Conservation (phyloP, 1,139 yeast species). For the Taiozyma sp. region DNA sequence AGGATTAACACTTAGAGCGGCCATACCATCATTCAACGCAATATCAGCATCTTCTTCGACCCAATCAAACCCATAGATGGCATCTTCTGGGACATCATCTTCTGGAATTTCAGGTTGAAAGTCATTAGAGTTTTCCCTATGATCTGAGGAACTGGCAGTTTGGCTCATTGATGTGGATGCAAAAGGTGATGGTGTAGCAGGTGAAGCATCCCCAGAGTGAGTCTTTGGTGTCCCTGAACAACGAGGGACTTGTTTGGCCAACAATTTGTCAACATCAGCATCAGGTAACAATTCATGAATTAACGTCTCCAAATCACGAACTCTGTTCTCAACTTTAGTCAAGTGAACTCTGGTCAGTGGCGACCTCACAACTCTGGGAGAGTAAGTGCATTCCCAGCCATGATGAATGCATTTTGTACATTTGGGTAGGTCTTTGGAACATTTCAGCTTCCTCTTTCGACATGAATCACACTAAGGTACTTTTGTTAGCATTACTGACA, state of each 20-base stretch:
- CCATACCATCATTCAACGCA: slow-evolving; percentile 45
- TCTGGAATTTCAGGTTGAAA: slow-evolving; percentile 30
- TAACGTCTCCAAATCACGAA: slow-evolving; percentile 49
- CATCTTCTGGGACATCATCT: slow-evolving; percentile 38
- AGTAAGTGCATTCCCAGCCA: slow-evolving; percentile 70
- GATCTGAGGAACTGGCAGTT: slow-evolving; percentile 6
- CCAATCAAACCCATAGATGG: slow-evolving; percentile 53
- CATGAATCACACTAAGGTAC: slow-evolving; percentile 42
- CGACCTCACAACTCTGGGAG: slow-evolving; percentile 73
- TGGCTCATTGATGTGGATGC: background rate
- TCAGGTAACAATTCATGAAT: slow-evolving; percentile 40
- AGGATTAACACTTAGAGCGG: slow-evolving; percentile 43
- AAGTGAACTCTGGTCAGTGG: slow-evolving; percentile 81
- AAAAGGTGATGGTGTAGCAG: background rate
- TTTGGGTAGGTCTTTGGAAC: slow-evolving; percentile 68
- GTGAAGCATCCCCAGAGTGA: background rate
- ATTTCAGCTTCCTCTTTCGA: slow-evolving; percentile 44
- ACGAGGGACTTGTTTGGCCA: slow-evolving; percentile 19
- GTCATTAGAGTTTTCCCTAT: slow-evolving; percentile 19
- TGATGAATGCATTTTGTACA: slow-evolving; percentile 75
- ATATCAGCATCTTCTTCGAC: slow-evolving; percentile 39
- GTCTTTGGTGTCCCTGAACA: slow-evolving; percentile 2
- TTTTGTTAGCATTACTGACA: background rate
- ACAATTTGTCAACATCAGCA: slow-evolving; percentile 36
- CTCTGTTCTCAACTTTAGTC: slow-evolving; percentile 69